Evolutionary conservation across 257 asterid species (phyloP).

Genomic region (Ilex asprella): DNA sequence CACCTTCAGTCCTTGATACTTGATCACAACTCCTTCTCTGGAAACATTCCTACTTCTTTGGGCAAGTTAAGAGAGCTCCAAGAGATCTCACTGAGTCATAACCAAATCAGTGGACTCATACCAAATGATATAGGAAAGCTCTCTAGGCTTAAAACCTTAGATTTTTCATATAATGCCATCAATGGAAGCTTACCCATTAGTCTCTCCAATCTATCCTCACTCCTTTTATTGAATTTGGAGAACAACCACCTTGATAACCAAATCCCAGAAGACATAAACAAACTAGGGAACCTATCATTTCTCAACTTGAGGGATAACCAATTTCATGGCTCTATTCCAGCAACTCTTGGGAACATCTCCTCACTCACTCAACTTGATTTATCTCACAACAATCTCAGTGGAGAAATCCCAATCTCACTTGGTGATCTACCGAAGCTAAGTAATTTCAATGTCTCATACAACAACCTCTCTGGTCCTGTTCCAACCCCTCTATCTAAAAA

Average conservation of each 20-base stretch:
- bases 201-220: conserved; percentile 38
- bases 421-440: conserved; percentile 50
- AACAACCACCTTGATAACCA: conserved; percentile 20
- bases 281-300: conserved; percentile 39
- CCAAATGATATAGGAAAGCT: conserved; percentile 38
- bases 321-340: conserved; percentile 44
- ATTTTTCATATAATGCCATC: conserved; percentile 45
- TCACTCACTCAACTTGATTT: conserved; percentile 57
- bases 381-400: conserved; percentile 51
- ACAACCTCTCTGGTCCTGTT: conserved; percentile 74
- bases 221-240: conserved; percentile 26
- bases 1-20: conserved; percentile 46
- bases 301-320: conserved; percentile 50
- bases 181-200: conserved; percentile 54
- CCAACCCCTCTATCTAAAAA: conserved; percentile 47
- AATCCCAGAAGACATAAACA: conserved; percentile 19
- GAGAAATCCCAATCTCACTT: conserved; percentile 59
- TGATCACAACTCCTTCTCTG: conserved; percentile 47
- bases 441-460: conserved; percentile 70
- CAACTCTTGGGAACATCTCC: conserved; percentile 41
- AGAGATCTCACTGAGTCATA: conserved; percentile 34
- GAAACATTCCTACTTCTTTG: conserved; percentile 43
- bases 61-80: conserved; percentile 28
- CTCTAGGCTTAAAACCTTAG: conserved; percentile 39
- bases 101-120: conserved; percentile 36